Percentiles rank a stretch among this genome's conserved stretches.
phyloP scores from a whole-genome alignment of 192 early-diverging fungal genomes.

The Ambispora gerdemannii region DNA sequence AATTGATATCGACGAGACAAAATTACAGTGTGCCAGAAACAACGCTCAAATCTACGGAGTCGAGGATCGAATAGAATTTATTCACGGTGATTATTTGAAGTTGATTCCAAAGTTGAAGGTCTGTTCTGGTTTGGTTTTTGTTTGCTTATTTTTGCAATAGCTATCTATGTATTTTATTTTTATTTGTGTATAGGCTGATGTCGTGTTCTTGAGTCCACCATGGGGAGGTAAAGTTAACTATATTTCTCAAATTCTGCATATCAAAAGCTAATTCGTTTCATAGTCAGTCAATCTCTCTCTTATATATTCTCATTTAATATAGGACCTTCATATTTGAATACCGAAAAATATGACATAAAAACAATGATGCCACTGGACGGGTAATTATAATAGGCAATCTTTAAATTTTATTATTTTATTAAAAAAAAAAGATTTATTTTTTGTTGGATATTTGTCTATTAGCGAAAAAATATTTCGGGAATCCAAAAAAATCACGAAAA shows the following conservation, averaged over 20 bases:
- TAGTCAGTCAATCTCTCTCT: not conserved
- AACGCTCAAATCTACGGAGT: constrained; percentile 93
- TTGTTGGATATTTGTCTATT: constrained; percentile 33
- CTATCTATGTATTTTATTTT: constrained; percentile 15
- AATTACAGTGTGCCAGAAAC: constrained; percentile 74
- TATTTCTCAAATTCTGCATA: no score
- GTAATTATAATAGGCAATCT: constrained; percentile 38
- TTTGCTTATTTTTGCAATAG: not conserved
- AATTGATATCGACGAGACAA: constrained; percentile 82
- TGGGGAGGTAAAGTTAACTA: constrained; percentile 72
- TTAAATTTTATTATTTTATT: not conserved
- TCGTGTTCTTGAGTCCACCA: constrained; percentile 90
- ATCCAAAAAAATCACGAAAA: constrained; percentile 63
- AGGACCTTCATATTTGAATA: constrained; percentile 69
- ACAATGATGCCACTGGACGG: constrained; percentile 73
- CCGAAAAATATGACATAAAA: constrained; percentile 61
- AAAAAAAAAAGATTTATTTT: constrained; percentile 14
- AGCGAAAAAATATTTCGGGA: constrained; percentile 62
- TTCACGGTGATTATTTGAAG: constrained; percentile 83
- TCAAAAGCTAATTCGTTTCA: not conserved
- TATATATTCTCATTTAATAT: not conserved
- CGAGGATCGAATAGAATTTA: constrained; percentile 86
- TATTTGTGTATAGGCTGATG: constrained; percentile 63
- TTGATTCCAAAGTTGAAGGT: constrained; percentile 66
- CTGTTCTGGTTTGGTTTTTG: no score